Evolutionary conservation across 179 eudicot genomes (phyloP).

Genomic region (Actinidia arguta): DNA sequence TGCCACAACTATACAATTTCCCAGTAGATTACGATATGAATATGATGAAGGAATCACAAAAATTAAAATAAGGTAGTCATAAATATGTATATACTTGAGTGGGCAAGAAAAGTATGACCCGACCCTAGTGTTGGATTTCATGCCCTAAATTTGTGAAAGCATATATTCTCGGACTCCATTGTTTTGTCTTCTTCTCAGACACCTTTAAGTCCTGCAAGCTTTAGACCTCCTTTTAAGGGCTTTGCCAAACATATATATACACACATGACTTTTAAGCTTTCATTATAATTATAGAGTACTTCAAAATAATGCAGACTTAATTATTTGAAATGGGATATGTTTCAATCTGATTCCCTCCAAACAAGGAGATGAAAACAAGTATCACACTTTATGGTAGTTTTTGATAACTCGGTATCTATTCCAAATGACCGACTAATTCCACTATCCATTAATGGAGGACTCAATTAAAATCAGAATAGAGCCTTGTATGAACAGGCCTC

Average conservation of each 20-base stretch:
- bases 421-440: too few relatives aligned
- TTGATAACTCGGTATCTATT: too few relatives aligned
- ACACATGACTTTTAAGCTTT: constrained; percentile 18
- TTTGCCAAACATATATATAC: constrained; percentile 23
- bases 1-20: not conserved
- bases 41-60: not conserved
- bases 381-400: not conserved
- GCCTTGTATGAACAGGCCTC: too few relatives aligned
- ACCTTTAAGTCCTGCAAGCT: constrained; percentile 37
- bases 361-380: constrained; percentile 16
- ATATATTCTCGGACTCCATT: constrained; percentile 42
- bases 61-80: constrained; percentile 4
- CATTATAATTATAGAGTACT: not conserved
- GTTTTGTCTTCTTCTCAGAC: constrained; percentile 44
- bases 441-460: too few relatives aligned
- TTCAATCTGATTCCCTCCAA: constrained; percentile 4
- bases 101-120: constrained; percentile 23
- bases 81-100: not conserved
- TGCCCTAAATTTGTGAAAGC: constrained; percentile 42
- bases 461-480: too few relatives aligned
- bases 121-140: constrained; percentile 30
- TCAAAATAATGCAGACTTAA: constrained; percentile 13
- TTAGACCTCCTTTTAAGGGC: constrained; percentile 44
- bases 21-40: not conserved
- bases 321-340: constrained; percentile 22